These are phyloP conservation scores for Hyphopichia pseudoburtonii DNA, from an alignment of 1,139 yeast species.

Conservation along the genomic window DNA sequence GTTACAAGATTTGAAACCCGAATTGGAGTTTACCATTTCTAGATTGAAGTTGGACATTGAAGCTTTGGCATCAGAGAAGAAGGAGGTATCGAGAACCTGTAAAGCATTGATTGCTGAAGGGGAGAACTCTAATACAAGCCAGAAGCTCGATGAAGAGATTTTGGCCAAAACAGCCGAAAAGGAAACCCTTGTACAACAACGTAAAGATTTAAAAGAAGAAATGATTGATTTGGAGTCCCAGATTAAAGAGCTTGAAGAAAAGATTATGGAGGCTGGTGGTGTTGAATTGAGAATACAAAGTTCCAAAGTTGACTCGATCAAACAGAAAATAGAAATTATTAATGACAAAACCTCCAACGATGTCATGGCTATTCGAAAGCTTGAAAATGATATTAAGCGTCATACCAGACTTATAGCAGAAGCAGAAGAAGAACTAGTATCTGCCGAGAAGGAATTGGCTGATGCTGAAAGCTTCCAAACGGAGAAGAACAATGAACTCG, in stretches of 20 bases:
- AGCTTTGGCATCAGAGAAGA: slow-evolving; percentile 49
- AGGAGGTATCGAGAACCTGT: slow-evolving; percentile 38
- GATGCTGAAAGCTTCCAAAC: slow-evolving; percentile 25
- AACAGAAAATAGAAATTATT: slow-evolving; percentile 64
- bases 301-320: slow-evolving; percentile 75
- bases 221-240: slow-evolving; percentile 59
- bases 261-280: slow-evolving; percentile 92
- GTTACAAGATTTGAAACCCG: slow-evolving; percentile 67
- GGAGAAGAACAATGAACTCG: slow-evolving; percentile 39
- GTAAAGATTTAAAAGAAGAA: slow-evolving; percentile 47
- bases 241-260: slow-evolving; percentile 64
- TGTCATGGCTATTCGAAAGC: slow-evolving; percentile 59
- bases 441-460: slow-evolving; percentile 30
- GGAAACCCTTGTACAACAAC: slow-evolving; percentile 33
- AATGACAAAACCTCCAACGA: slow-evolving; percentile 62
- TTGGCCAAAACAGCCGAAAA: slow-evolving; percentile 38
- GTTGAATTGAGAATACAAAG: slow-evolving; percentile 77
- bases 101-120: slow-evolving; percentile 39
- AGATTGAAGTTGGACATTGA: slow-evolving; percentile 66
- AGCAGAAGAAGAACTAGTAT: slow-evolving; percentile 35
- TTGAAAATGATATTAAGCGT: slow-evolving; percentile 64
- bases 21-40: slow-evolving; percentile 62
- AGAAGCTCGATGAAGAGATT: slow-evolving; percentile 36
- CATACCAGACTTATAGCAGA: slow-evolving; percentile 48
- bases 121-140: slow-evolving; percentile 24